These are phyloP conservation scores for Nothophytophthora sp. DNA, from an alignment of 352 stramenopile species.

Conservation along the genomic window DNA sequence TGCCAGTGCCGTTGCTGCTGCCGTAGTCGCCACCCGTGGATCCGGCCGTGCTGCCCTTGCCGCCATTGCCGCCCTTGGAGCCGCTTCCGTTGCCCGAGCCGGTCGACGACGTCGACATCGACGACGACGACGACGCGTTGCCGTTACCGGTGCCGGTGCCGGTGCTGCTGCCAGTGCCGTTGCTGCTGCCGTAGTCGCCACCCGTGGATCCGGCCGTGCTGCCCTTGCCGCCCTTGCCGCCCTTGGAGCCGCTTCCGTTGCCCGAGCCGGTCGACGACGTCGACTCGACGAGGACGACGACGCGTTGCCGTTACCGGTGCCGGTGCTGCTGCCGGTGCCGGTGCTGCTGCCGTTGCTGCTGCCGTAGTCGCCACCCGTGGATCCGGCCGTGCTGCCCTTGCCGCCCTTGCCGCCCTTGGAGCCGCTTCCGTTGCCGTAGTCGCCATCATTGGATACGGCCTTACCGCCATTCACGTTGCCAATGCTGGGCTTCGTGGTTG, in stretches of 20 bases:
- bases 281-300: background rate
- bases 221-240: slow-evolving; percentile 9
- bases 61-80: slow-evolving; percentile 3
- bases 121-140: background rate
- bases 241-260: background rate
- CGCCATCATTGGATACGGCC: background rate
- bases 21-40: background rate
- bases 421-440: background rate
- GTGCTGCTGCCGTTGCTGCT: background rate
- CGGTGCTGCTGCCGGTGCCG: background rate
- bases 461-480: background rate
- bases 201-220: slow-evolving; percentile 6
- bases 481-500: too few species aligned
- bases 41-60: background rate
- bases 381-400: background rate
- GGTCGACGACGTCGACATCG: background rate
- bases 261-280: too few species aligned
- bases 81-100: background rate
- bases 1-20: too few species aligned
- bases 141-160: background rate
- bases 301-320: background rate
- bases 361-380: background rate
- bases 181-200: slow-evolving; percentile 7
- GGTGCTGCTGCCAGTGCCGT: slow-evolving; percentile 1
- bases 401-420: slow-evolving; percentile 9